These are phyloP conservation scores for Fusarium metavorans DNA, from an alignment of 2,329 filamentous ascomycete genomes.

Conservation along the genomic window DNA sequence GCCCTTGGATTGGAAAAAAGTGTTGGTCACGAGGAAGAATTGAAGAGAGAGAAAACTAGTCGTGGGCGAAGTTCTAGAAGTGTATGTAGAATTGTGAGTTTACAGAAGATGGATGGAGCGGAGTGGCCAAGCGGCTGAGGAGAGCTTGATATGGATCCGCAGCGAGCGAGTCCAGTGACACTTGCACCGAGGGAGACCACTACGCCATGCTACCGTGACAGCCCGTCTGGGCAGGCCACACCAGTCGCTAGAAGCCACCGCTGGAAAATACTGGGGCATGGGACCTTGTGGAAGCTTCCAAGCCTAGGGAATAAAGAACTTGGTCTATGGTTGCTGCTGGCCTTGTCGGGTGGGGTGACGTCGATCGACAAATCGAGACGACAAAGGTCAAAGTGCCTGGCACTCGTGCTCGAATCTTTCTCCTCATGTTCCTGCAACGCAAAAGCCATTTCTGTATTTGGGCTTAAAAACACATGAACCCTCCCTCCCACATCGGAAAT, in stretches of 20 bases:
- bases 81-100: constrained; percentile 36
- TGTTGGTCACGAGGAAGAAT: constrained; percentile 9
- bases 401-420: background rate
- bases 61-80: constrained; percentile 22
- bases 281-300: constrained; percentile 52
- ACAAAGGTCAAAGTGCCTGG: background rate
- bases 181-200: constrained; percentile 17
- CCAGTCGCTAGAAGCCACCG: constrained; percentile 25
- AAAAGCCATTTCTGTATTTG: background rate
- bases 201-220: constrained; percentile 34
- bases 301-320: constrained; percentile 30
- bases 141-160: constrained; percentile 40
- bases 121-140: constrained; percentile 11
- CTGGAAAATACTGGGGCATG: constrained; percentile 43
- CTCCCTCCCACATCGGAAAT: background rate
- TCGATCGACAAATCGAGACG: constrained; percentile 35
- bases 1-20: background rate
- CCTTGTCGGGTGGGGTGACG: constrained; percentile 37
- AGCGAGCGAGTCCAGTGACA: constrained; percentile 41
- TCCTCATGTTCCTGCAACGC: background rate
- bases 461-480: background rate
- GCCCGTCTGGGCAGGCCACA: constrained; percentile 9
- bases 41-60: constrained; percentile 20
- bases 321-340: constrained; percentile 24
- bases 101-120: constrained; percentile 38